Percentiles rank a stretch among this genome's conserved stretches.
These are phyloP conservation scores for Solanum acaule DNA, from an alignment of 257 asterid species.

Conservation along the genomic window DNA sequence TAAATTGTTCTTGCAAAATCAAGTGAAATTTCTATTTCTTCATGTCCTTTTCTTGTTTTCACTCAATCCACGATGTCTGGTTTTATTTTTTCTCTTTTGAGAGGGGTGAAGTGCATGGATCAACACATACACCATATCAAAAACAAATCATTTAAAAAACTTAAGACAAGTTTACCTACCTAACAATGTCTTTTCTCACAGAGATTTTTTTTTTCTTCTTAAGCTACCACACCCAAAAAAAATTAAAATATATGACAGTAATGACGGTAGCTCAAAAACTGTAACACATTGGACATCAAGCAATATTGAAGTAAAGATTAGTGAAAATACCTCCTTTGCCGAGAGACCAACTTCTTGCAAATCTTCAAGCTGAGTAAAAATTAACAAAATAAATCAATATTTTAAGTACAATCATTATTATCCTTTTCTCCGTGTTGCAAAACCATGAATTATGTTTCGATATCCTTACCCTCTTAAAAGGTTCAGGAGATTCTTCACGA, in stretches of 20 bases:
- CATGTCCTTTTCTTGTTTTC: not conserved
- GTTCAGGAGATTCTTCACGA: slow-evolving; percentile 72
- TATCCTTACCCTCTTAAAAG: slow-evolving; percentile 59
- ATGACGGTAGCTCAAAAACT: not conserved
- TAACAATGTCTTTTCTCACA: not conserved
- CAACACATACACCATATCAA: not conserved
- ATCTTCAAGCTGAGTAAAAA: slow-evolving; percentile 59
- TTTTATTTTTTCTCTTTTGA: not conserved
- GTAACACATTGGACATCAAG: not conserved
- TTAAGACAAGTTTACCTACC: not conserved
- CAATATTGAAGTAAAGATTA: not conserved
- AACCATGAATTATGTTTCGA: not conserved
- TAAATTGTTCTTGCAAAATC: not conserved
- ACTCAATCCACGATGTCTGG: not conserved
- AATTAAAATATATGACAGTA: not conserved
- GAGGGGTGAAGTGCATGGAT: not conserved
- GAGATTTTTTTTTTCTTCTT: not conserved
- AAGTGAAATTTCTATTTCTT: not conserved
- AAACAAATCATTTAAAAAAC: not conserved
- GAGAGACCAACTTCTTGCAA: slow-evolving; percentile 74
- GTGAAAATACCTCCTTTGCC: slow-evolving; percentile 52
- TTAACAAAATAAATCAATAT: not conserved
- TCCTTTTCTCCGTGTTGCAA: not conserved
- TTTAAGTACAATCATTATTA: not conserved
- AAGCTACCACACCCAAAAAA: not conserved